Evolutionary conservation across 192 early-diverging fungal genomes (phyloP).

Genomic region (Linnemannia zychae): DNA sequence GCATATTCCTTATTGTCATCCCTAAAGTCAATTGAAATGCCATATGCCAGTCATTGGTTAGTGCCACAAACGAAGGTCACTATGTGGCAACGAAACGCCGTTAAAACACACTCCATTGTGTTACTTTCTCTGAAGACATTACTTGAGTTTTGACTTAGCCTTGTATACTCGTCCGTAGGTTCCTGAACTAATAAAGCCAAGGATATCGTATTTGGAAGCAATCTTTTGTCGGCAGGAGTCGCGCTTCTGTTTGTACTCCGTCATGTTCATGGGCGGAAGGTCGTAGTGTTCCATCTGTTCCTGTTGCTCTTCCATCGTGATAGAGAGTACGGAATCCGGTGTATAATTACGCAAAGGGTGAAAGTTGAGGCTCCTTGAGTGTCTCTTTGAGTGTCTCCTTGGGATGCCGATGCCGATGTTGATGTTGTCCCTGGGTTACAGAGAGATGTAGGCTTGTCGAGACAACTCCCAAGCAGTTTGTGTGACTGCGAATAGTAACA

Average conservation of each 20-base stretch:
- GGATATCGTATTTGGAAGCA: constrained; percentile 83
- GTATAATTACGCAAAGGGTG: no score
- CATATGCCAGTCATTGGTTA: neutral
- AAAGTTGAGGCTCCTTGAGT: no score
- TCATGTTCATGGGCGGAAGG: constrained; percentile 61
- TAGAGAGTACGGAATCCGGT: neutral
- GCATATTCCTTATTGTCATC: constrained; percentile 79
- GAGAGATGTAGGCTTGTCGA: no score
- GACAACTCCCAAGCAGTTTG: no score
- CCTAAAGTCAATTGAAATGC: neutral
- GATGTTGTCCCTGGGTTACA: no score
- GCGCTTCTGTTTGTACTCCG: constrained; percentile 65
- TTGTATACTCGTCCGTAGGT: constrained; percentile 98
- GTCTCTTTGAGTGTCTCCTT: no score
- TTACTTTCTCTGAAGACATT: neutral
- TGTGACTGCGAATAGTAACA: no score
- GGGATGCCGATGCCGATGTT: no score
- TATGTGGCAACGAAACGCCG: no score
- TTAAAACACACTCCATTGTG: neutral
- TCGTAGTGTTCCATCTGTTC: constrained; percentile 20
- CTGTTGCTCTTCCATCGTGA: neutral
- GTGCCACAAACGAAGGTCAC: neutral
- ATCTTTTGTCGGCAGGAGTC: constrained; percentile 70
- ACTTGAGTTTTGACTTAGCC: constrained; percentile 75
- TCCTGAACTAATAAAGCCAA: constrained; percentile 94